Conservation (phyloP, 169 alveolate species). For the Blepharisma undulans region DNA sequence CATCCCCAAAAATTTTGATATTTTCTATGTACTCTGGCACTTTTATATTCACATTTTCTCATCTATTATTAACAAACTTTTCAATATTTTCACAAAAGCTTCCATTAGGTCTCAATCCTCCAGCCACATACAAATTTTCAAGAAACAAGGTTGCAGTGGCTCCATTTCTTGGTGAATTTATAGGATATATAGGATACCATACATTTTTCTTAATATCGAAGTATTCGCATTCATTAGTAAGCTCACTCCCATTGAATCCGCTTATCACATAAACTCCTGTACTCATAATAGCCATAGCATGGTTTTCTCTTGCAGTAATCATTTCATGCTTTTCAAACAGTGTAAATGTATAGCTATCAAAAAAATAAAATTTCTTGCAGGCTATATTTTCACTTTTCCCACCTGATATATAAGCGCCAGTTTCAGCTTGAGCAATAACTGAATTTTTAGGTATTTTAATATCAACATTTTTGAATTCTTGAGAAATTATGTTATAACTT, state of each 20-base stretch:
- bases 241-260: background rate
- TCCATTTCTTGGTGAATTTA: background rate
- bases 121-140: background rate
- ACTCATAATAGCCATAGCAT: background rate
- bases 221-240: background rate
- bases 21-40: background rate
- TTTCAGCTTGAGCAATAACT: background rate
- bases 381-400: background rate
- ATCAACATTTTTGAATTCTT: background rate
- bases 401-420: background rate
- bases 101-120: background rate
- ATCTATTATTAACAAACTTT: background rate
- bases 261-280: background rate
- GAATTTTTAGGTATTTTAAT: background rate
- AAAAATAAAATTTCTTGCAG: background rate
- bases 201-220: background rate
- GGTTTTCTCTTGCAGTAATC: background rate
- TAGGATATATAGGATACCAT: conserved; percentile 1
- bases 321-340: background rate
- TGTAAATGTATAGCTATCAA: background rate
- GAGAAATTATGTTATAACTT: background rate
- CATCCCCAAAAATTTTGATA: background rate
- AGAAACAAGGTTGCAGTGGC: background rate
- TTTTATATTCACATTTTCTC: background rate
- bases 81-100: background rate